phyloP scores from a whole-genome alignment of 2,329 filamentous ascomycete genomes.

The Colletotrichum tamarilloi region DNA sequence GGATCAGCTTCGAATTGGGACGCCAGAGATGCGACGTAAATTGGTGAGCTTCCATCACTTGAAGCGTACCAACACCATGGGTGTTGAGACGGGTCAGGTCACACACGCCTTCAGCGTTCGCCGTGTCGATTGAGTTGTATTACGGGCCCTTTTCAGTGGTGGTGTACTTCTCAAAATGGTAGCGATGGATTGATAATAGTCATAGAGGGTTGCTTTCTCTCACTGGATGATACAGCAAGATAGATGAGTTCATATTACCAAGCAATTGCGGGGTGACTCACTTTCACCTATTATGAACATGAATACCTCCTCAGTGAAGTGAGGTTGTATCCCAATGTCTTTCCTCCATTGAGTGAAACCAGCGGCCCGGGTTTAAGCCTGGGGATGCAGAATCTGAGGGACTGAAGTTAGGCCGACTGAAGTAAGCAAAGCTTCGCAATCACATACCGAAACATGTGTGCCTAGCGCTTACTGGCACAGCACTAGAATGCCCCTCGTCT shows the following conservation, averaged over 20 bases:
- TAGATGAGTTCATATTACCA: not conserved
- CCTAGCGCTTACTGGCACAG: not conserved
- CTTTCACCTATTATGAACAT: not conserved
- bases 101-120: constrained; percentile 30
- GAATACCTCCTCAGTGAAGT: not conserved
- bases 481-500: not conserved
- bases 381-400: not conserved
- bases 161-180: not conserved
- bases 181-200: not conserved
- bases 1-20: constrained; percentile 53
- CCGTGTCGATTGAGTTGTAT: not conserved
- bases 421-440: not conserved
- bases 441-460: not conserved
- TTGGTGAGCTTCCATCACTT: constrained; percentile 48
- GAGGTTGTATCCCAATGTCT: not conserved
- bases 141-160: too few species aligned
- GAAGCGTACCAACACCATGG: constrained; percentile 50
- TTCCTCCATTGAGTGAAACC: not conserved
- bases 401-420: not conserved
- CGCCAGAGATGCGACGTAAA: constrained; percentile 40
- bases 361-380: not conserved
- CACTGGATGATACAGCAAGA: not conserved
- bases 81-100: constrained; percentile 48
- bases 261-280: not conserved
- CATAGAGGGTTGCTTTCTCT: not conserved